These are phyloP conservation scores for Coemansia pectinata DNA, from an alignment of 192 early-diverging fungal species.

Conservation along the genomic window DNA sequence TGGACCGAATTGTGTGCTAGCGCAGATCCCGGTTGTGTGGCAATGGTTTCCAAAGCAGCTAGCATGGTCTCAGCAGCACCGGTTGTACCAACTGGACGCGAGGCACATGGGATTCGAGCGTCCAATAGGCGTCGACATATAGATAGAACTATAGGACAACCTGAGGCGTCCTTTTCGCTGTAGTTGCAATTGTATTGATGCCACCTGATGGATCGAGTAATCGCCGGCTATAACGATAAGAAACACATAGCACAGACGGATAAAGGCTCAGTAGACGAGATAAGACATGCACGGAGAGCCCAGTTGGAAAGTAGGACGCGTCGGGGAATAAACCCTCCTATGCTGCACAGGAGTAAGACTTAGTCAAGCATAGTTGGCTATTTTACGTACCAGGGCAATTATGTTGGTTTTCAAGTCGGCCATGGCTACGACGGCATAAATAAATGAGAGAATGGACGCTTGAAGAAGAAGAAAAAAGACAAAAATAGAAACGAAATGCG, in stretches of 20 bases:
- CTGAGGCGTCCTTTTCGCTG: not conserved
- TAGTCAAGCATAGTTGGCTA: not conserved
- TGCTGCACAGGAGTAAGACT: not conserved
- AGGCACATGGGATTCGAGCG: slow-evolving; percentile 43
- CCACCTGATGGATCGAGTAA: slow-evolving; percentile 41
- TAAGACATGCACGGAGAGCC: not conserved
- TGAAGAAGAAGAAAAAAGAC: not conserved
- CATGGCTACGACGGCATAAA: slow-evolving; percentile 20
- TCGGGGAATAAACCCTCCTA: not conserved
- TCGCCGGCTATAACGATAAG: slow-evolving; percentile 19
- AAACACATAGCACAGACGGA: not conserved
- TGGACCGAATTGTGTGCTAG: not conserved
- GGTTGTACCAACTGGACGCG: slow-evolving; percentile 21
- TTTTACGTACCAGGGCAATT: slow-evolving; percentile 49
- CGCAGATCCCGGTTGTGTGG: not conserved
- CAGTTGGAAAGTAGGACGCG: not conserved
- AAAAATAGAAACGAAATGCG: slow-evolving; percentile 9
- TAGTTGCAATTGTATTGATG: slow-evolving; percentile 33
- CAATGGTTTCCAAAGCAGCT: not conserved
- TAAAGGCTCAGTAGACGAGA: not conserved
- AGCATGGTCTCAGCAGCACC: slow-evolving; percentile 7
- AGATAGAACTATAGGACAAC: slow-evolving; percentile 19
- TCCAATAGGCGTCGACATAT: slow-evolving; percentile 37
- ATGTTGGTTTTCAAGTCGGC: slow-evolving; percentile 50
- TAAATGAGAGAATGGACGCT: not conserved